A percentile compares a stretch with the other conserved stretches of the same genome.
Evolutionary conservation across 176 grass and related monocot genomes (phyloP).

Genomic region (Oryza glaberrima): DNA sequence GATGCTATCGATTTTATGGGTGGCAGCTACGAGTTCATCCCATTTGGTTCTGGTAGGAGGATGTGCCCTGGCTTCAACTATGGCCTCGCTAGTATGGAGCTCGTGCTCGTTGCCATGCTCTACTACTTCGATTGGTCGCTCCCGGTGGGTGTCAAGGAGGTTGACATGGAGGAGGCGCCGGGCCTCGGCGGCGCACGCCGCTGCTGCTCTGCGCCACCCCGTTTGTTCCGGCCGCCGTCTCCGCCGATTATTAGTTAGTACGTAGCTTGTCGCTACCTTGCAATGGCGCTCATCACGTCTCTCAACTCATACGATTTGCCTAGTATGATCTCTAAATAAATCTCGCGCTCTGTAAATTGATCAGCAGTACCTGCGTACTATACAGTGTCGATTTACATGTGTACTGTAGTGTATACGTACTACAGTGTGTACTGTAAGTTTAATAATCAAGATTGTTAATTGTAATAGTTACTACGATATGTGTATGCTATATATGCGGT

Average conservation of each 20-base stretch:
- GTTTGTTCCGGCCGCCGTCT: conserved; percentile 18
- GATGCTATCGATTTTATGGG: conserved; percentile 41
- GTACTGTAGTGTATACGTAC: no score
- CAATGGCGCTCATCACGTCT: no score
- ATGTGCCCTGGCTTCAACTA: conserved; percentile 60
- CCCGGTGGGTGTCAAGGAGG: conserved; percentile 25
- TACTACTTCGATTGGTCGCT: conserved; percentile 56
- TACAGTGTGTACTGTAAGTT: no score
- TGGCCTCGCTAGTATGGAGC: conserved; percentile 55
- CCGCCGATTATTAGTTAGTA: neutral
- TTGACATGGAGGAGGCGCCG: conserved; percentile 47
- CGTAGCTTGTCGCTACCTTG: no score
- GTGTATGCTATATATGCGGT: no score
- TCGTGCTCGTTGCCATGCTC: conserved; percentile 29
- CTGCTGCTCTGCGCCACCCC: conserved; percentile 47
- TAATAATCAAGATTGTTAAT: no score
- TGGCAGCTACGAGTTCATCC: conserved; percentile 52
- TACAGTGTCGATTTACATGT: no score
- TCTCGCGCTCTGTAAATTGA: no score
- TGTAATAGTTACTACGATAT: no score
- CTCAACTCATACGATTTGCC: no score
- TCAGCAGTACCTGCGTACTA: no score
- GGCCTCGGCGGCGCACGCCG: conserved; percentile 47
- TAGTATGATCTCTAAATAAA: no score
- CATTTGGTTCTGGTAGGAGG: conserved; percentile 36